Conservation (phyloP, 176 grass and related monocot genomes). For the Juncus effusus region DNA sequence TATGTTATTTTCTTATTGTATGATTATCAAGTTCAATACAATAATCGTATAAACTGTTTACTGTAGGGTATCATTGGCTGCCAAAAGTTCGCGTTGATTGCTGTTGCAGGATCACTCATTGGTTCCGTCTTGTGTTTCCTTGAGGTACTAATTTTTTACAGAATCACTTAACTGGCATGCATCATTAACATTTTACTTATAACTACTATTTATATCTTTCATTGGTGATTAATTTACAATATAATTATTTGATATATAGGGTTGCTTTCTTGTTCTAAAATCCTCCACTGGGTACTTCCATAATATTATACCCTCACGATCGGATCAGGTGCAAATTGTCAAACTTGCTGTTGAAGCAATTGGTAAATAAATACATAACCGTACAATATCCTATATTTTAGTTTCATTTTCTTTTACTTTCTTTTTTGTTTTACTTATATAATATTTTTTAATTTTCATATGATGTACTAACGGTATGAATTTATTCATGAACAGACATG, state of each 20-base stretch:
- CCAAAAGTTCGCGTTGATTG: slow-evolving; percentile 63
- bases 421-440: too few species aligned
- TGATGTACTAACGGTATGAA: slow-evolving; percentile 7
- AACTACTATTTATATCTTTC: background rate
- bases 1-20: background rate
- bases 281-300: slow-evolving; percentile 47
- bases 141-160: slow-evolving; percentile 42
- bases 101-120: slow-evolving; percentile 69
- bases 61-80: slow-evolving; percentile 49
- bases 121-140: slow-evolving; percentile 78
- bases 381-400: too few species aligned
- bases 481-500: slow-evolving; percentile 52
- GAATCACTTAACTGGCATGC: background rate
- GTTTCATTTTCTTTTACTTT: too few species aligned
- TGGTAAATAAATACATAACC: slow-evolving; percentile 26
- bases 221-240: background rate
- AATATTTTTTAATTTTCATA: too few species aligned
- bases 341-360: slow-evolving; percentile 59
- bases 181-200: background rate
- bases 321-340: slow-evolving; percentile 42
- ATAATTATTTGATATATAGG: slow-evolving; percentile 32
- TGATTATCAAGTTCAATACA: slow-evolving; percentile 8
- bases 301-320: slow-evolving; percentile 27
- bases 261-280: slow-evolving; percentile 51
- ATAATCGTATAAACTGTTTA: slow-evolving; percentile 1